Base-by-base conservation (phyloP, 2,329 filamentous ascomycete species). In the Nannizziopsis arthrosporioides region DNA sequence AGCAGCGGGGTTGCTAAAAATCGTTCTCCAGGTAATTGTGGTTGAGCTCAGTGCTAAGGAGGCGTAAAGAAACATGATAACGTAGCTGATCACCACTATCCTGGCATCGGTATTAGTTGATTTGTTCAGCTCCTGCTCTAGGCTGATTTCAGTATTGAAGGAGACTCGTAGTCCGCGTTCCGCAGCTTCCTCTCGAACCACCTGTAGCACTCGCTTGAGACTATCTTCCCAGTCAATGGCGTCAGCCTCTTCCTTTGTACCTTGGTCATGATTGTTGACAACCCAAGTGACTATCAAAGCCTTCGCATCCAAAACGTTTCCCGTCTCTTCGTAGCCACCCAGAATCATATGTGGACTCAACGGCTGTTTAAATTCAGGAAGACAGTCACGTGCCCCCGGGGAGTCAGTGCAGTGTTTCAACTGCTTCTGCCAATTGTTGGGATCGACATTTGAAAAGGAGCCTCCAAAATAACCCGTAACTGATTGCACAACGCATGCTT, bases 61-160 rank as follows among this genome's bases (percentile, higher is more conserved):
- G 3, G 89, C 92, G 61, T 98, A 98, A 53, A 98, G 69, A 67
- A 98, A 98, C 92, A 98, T 98, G 70, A 95, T 86, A 54, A 96
- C 76, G 68, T 98, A 98, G 73, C 90, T 96, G 67, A 98, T 83
- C 47, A 90, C 80, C 18, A 98, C 81, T 59, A 98, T 98, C 65
- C 90, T 95, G 39, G 90, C 93, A 65, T 98, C 92, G 0, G 92
- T 96, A 65, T 98, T 98, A 43, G 88, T 95, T 34, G 88, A 94
- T 68, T 96, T 94, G 72, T 95, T 98, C 50, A 98, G 74, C 62
- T 98, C 92, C 62, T 95, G 78, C 63, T 96, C 90, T 52, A 98
- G 71, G 64, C 89, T 95, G 65, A 90, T 85, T 68, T 98, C 92
- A 0, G 92, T 94, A 43, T 81, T 94, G 73, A 96, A 98, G 6